Conservation (phyloP, 441 rosid genomes). For the Jatropha podagrica region DNA sequence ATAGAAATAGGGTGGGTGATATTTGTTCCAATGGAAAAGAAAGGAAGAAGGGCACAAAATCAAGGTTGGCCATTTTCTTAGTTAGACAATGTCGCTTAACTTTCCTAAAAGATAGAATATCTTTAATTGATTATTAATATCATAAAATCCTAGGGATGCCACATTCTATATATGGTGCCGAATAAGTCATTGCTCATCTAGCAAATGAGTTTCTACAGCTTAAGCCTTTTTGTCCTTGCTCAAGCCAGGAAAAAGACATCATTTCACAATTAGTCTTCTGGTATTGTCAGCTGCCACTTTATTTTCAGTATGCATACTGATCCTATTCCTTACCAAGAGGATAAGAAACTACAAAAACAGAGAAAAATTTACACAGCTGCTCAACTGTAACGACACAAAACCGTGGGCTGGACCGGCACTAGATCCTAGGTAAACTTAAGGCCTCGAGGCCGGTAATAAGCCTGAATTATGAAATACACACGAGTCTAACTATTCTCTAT, state of each 20-base stretch:
- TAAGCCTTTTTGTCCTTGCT: background rate
- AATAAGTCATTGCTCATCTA: background rate
- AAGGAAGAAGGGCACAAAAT: slow-evolving; percentile 19
- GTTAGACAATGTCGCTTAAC: background rate
- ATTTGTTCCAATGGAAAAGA: slow-evolving; percentile 32
- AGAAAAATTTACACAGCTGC: slow-evolving; percentile 16
- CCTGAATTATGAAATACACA: no score
- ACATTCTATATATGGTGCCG: background rate
- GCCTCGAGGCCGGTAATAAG: no score
- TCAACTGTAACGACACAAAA: background rate
- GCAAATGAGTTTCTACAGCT: background rate
- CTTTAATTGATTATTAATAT: background rate
- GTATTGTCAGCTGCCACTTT: slow-evolving; percentile 23
- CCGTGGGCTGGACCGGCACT: no score
- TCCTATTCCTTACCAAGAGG: slow-evolving; percentile 27
- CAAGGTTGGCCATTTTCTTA: slow-evolving; percentile 21
- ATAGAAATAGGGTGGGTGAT: slow-evolving; percentile 40
- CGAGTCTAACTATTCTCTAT: no score
- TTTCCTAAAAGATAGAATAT: background rate
- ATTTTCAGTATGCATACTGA: slow-evolving; percentile 14
- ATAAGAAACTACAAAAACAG: slow-evolving; percentile 14
- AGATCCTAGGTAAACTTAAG: no score
- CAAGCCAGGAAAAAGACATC: slow-evolving; percentile 27
- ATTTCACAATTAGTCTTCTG: slow-evolving; percentile 19
- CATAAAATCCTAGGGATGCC: background rate